Percentiles rank a stretch among this genome's conserved stretches.
phyloP scores from a whole-genome alignment of 148 eudicot genomes.

The Silene uniflora region DNA sequence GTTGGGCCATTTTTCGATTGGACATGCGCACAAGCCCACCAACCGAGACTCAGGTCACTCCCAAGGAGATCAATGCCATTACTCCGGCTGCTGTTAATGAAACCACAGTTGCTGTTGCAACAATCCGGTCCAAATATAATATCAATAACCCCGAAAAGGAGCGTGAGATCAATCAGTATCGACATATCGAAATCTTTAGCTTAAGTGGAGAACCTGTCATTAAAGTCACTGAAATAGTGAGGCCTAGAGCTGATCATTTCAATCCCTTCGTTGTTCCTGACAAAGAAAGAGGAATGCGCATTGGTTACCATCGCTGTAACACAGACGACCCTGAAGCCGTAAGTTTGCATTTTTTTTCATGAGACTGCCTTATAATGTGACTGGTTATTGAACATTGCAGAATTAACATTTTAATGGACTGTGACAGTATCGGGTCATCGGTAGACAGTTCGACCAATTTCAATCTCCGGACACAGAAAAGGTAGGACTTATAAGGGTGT shows the following conservation, averaged over 20 bases:
- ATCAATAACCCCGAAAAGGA: constrained; percentile 1
- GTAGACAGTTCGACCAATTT: not conserved
- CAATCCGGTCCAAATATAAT: not conserved
- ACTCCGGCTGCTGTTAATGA: constrained; percentile 22
- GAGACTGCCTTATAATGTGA: too few species aligned
- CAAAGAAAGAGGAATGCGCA: not conserved
- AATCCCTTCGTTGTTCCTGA: constrained; percentile 18
- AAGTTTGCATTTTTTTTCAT: not conserved
- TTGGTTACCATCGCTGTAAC: constrained; percentile 24
- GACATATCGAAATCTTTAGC: constrained; percentile 22
- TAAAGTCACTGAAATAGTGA: not conserved
- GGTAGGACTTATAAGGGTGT: constrained; percentile 7
- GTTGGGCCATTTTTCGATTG: constrained; percentile 23
- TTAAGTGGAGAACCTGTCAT: not conserved
- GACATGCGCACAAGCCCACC: not conserved
- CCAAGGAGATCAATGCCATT: constrained; percentile 13
- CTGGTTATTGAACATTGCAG: not conserved
- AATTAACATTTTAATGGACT: not conserved
- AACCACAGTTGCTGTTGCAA: constrained; percentile 18
- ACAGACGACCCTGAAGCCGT: constrained; percentile 14
- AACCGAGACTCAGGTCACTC: constrained; percentile 7
- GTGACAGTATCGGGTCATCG: not conserved
- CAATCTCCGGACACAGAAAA: not conserved
- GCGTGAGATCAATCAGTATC: constrained; percentile 9
- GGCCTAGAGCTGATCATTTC: constrained; percentile 19